Conservation (phyloP, 257 asterid genomes). For the Solanum arcanum region DNA sequence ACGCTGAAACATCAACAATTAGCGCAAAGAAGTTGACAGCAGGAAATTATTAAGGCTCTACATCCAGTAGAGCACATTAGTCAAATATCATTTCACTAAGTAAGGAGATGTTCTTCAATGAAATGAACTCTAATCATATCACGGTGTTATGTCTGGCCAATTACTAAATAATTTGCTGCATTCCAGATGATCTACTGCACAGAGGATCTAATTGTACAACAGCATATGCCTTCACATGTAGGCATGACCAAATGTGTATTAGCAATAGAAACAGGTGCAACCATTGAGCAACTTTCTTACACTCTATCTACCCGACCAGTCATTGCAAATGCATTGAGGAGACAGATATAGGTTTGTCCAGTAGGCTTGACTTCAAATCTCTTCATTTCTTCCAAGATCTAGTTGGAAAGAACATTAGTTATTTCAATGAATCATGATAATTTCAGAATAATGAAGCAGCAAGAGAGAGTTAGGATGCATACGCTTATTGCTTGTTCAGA, state of each 20-base stretch:
- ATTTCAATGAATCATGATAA: neutral
- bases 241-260: neutral
- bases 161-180: neutral
- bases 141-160: neutral
- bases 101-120: neutral
- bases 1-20: neutral
- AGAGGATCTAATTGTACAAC: neutral
- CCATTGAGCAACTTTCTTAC: slow-evolving; percentile 34
- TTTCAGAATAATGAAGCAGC: neutral
- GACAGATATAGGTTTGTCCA: slow-evolving; percentile 79
- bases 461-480: slow-evolving; percentile 5
- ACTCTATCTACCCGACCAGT: slow-evolving; percentile 80
- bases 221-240: neutral
- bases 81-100: neutral
- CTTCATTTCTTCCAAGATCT: slow-evolving; percentile 96
- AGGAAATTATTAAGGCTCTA: neutral
- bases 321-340: slow-evolving; percentile 90
- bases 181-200: neutral
- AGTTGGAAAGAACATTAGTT: slow-evolving; percentile 8
- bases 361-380: slow-evolving; percentile 78
- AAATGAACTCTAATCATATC: neutral
- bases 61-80: neutral
- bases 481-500: slow-evolving; percentile 83
- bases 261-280: neutral
- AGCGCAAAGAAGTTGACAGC: neutral